Base-by-base conservation (phyloP, 129 eudicot genomes). In the Gnaphalium uliginosum region DNA sequence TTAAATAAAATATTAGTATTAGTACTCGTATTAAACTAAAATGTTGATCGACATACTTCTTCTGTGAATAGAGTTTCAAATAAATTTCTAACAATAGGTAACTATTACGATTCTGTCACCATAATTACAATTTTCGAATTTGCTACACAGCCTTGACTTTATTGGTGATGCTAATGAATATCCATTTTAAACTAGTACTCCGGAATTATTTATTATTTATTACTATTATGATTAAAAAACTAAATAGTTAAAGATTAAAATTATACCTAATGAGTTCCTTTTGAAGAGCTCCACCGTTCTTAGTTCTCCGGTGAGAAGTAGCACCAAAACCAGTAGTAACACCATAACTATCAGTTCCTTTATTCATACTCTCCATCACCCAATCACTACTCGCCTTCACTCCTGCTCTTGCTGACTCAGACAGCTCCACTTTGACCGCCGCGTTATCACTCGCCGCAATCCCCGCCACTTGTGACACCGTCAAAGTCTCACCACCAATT, bases 241-340 rank as follows among this genome's bases (percentile, higher is more conserved):
- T 46, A 46, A 14, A 0, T 46, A 13, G 15, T 6, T 17, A 71
- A 57, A 56, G 21, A 33, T 25, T 21, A 64, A 30, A 54, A 35
- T 66, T n/a, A 26, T 10, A 79, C 76, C 90, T 86, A 69, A 86
- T 86, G 25, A 86, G 90, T 19, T 86, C 87, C 71, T 70, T 83
- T 43, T 86, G 90, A 59, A 86, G 81, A 32, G 87, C 90, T 66
- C 87, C 90, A 80, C 90, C 90, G 60, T 83, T 71, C 29, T 81
- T 86, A 33, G 90, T 86, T 79, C 87, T 83, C 72, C 90, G 78
- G 25, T 86, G 92, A 15, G 96, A 89, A 1, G 89, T 87, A 9
- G 96, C 92, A 21, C 96, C 96, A 21, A 89, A 89, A 0, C 96
- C 96, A n/a, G 96, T 87, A 35, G 96, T 89, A 23, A 87, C 89